These are phyloP conservation scores for Trichosporon ovoides DNA, from an alignment of 1,284 basidiomycete species.

Conservation along the genomic window DNA sequence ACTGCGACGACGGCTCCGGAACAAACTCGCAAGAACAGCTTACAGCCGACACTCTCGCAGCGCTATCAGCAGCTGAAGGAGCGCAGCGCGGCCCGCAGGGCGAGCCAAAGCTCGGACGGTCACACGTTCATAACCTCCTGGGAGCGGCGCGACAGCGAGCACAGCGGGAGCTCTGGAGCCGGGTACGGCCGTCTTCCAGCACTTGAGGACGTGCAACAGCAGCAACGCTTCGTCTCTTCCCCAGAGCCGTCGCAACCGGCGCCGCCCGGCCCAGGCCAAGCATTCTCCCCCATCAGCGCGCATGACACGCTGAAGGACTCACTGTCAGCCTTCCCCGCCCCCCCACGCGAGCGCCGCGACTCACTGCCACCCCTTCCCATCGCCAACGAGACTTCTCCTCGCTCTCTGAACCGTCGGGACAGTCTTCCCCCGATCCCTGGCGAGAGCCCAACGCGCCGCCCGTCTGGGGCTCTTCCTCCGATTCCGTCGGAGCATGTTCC, in stretches of 20 bases:
- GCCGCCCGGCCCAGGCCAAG: neutral
- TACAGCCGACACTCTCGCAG: neutral
- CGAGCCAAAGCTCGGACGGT: neutral
- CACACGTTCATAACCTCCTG: neutral
- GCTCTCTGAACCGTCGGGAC: neutral
- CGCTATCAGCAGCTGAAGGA: conserved; percentile 4
- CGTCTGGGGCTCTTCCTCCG: neutral
- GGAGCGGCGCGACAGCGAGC: neutral
- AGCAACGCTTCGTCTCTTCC: neutral
- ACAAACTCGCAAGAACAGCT: neutral
- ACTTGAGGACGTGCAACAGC: neutral
- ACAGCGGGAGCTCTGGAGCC: neutral
- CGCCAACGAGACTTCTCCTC: neutral
- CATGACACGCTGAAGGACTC: neutral
- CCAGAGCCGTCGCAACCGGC: neutral
- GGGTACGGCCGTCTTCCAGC: neutral
- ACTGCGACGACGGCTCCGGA: neutral
- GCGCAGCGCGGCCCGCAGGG: neutral
- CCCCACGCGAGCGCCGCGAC: neutral
- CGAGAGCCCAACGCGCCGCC: neutral
- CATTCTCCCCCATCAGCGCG: neutral
- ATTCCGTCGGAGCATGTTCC: neutral
- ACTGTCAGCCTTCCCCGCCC: neutral
- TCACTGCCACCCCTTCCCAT: neutral
- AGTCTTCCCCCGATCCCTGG: neutral